Base-by-base conservation (phyloP, 306 rosid genomes). In the Macrotyloma uniflorum region DNA sequence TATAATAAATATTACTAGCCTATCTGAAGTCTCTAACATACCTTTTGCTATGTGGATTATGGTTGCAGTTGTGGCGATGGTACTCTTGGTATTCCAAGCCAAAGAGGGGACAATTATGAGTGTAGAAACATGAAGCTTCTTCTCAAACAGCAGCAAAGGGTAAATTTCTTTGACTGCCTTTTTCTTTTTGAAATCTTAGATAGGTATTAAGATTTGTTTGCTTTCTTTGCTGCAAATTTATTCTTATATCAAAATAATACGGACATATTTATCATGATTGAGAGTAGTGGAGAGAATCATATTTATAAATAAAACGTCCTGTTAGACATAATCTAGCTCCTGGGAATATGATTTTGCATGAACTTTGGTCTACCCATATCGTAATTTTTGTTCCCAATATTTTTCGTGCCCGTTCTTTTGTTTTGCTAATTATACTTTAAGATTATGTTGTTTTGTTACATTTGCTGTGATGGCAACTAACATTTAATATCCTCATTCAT, bases 111-210 rank as follows among this genome's bases (percentile, higher is more conserved):
- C 87, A 96, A 96, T 89, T 96, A 93, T 86, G 99, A 96, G 83
- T 96, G 99, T 83, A 90, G 99, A 84, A 96, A 96, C 87, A 96
- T 96, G 99, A 96, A 96, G 89, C 99, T 96, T 67, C 98, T 96
- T 86, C 98, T 96, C 82, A 96, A 91, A 84, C 98, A 93, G 78
- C 99, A 96, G 81, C 99, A 91, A 79, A 91, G 91, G 93, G 99
- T 96, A 93, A 79, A 76, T 51, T 43, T 71, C 72, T 84, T 16
- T 79, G 8, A 57, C 81, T 43, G n/a, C 62, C 28, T 74, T 77
- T 80, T 65, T 67, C 51, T 33, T 55, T 53, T 49, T 69, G 65
- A 38, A 58, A 46, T 35, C 22, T 58, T 58, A 8, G 42, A 36
- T 19, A 43, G 30, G 26, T 57, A 76, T 20, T 23, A 20, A 72